Conservation (phyloP, 768 basidiomycete species). For the Leccinum boreale region DNA sequence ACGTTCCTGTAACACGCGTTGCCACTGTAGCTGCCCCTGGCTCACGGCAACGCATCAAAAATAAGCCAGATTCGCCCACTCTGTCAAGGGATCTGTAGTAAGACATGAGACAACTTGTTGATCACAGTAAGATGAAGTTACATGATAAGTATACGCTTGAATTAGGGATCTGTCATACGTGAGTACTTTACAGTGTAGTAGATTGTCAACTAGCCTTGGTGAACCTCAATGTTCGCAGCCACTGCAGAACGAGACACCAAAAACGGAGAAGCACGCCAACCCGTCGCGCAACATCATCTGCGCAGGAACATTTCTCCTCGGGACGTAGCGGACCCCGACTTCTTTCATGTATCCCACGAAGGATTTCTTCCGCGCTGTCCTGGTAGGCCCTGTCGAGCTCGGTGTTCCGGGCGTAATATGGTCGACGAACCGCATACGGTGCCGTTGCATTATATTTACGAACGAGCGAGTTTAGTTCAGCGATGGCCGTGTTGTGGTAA, state of each 20-base stretch:
- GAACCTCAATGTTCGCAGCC: constrained; percentile 20
- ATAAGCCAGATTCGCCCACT: constrained; percentile 14
- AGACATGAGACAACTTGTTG: constrained; percentile 2
- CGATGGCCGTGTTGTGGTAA: constrained; percentile 68
- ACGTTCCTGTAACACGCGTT: constrained; percentile 12
- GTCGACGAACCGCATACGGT: constrained; percentile 71
- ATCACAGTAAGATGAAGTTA: background rate
- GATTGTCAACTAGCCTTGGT: constrained; percentile 6
- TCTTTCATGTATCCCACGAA: constrained; percentile 36
- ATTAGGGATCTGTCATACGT: background rate
- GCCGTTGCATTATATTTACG: constrained; percentile 79
- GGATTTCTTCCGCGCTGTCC: constrained; percentile 51
- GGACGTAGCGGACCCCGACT: constrained; percentile 1
- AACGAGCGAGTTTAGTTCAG: constrained; percentile 71
- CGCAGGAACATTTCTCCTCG: constrained; percentile 4
- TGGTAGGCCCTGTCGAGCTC: constrained; percentile 59
- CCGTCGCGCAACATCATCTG: constrained; percentile 2
- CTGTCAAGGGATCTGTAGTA: constrained; percentile 4
- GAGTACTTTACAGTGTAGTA: background rate
- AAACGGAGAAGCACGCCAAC: constrained; percentile 17
- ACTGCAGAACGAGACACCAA: constrained; percentile 27
- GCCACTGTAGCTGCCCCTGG: background rate
- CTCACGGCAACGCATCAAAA: constrained; percentile 8
- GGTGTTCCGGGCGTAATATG: constrained; percentile 50
- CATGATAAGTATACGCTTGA: background rate